A percentile compares a stretch with the other conserved stretches of the same genome.
Evolutionary conservation across 352 stramenopile species (phyloP).

Genomic region (Globisporangium carolinianum): DNA sequence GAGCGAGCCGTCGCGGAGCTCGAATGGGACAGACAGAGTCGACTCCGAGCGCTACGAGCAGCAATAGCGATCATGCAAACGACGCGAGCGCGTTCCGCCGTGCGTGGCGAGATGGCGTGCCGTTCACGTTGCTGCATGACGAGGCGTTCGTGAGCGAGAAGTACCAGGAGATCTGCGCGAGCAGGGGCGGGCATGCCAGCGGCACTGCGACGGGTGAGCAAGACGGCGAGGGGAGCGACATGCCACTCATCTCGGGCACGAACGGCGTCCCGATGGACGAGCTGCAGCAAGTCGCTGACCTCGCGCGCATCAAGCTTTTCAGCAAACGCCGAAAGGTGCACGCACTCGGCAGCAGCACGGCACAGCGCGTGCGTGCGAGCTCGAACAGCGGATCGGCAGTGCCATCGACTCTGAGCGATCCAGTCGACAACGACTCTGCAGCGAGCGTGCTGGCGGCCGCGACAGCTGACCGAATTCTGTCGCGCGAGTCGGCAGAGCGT

Average conservation of each 20-base stretch:
- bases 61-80: conserved; percentile 5
- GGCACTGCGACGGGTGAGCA: conserved; percentile 14
- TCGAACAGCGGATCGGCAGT: background rate
- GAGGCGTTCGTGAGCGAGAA: conserved; percentile 63
- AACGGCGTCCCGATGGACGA: conserved; percentile 52
- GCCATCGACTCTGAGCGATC: background rate
- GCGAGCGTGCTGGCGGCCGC: conserved; percentile 24
- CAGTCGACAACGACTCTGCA: conserved; percentile 16
- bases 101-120: conserved; percentile 41
- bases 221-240: conserved; percentile 14
- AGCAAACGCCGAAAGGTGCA: conserved; percentile 12
- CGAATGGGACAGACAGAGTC: background rate
- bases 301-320: conserved; percentile 53
- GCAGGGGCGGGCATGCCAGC: background rate
- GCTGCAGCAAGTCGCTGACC: conserved; percentile 48
- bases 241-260: conserved; percentile 23
- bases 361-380: background rate
- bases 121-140: conserved; percentile 69
- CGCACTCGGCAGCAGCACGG: background rate
- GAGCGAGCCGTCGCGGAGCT: background rate
- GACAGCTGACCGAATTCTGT: conserved; percentile 33
- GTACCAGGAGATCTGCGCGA: conserved; percentile 33
- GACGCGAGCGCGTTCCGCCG: conserved; percentile 13
- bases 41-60: background rate
- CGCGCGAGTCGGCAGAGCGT: conserved; percentile 28